Conservation (phyloP, 768 basidiomycete genomes). For the Pleurotus platypus region DNA sequence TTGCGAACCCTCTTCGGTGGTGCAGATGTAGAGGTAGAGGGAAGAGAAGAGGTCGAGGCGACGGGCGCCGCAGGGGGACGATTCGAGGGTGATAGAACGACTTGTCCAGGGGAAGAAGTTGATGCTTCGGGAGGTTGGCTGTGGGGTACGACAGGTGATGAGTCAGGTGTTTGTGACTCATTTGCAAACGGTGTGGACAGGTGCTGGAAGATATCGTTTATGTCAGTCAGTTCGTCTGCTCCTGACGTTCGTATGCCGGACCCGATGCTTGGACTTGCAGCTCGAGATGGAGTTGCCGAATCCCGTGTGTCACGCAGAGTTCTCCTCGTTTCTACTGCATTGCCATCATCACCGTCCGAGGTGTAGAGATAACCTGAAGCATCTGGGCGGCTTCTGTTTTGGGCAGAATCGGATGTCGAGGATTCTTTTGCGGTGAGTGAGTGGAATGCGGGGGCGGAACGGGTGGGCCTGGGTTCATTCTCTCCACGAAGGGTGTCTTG, state of each 20-base stretch:
- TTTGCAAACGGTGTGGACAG: slow-evolving; percentile 68
- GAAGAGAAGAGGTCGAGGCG: slow-evolving; percentile 49
- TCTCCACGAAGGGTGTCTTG: slow-evolving; percentile 36
- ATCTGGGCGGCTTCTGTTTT: slow-evolving; percentile 35
- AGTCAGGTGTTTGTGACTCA: slow-evolving; percentile 43
- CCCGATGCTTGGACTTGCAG: slow-evolving; percentile 28
- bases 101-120: slow-evolving; percentile 16
- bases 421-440: slow-evolving; percentile 62
- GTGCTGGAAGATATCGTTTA: slow-evolving; percentile 75
- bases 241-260: slow-evolving; percentile 44
- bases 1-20: slow-evolving; percentile 25
- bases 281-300: slow-evolving; percentile 28
- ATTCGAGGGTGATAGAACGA: slow-evolving; percentile 35
- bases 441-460: slow-evolving; percentile 75
- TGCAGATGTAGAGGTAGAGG: slow-evolving; percentile 18
- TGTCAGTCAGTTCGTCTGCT: slow-evolving; percentile 62
- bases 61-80: slow-evolving; percentile 33
- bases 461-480: slow-evolving; percentile 52
- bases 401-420: slow-evolving; percentile 24
- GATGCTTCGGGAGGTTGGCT: slow-evolving; percentile 26
- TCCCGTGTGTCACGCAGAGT: neutral
- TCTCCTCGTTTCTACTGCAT: slow-evolving; percentile 1
- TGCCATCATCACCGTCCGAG: slow-evolving; percentile 28
- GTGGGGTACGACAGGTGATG: slow-evolving; percentile 48
- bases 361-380: slow-evolving; percentile 56